Conservation (phyloP, 164 flowering plant species). For the Aristolochia contorta region DNA sequence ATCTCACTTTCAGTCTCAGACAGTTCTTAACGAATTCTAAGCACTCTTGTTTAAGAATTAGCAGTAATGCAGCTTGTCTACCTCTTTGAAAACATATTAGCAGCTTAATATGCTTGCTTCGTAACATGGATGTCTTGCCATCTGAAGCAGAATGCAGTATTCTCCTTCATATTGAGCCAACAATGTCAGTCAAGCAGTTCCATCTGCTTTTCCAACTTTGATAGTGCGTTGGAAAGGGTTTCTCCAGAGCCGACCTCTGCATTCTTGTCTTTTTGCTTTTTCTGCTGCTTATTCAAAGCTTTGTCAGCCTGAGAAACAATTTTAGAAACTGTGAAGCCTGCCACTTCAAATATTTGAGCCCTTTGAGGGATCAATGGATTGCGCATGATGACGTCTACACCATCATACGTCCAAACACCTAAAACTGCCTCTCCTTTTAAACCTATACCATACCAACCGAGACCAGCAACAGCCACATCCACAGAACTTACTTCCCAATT, state of each 20-base stretch:
- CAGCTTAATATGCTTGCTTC: no score
- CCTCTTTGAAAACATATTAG: no score
- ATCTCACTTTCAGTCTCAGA: no score
- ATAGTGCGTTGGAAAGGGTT: neutral
- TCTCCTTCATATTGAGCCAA: neutral
- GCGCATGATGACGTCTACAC: slow-evolving; percentile 59
- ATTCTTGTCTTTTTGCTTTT: slow-evolving; percentile 29
- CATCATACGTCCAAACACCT: slow-evolving; percentile 89
- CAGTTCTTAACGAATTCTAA: no score
- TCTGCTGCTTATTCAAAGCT: slow-evolving; percentile 33
- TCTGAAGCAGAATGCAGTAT: neutral
- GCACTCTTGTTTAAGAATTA: no score
- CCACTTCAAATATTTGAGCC: slow-evolving; percentile 50
- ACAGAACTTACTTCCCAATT: slow-evolving; percentile 80
- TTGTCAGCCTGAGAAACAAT: slow-evolving; percentile 77
- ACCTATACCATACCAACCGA: slow-evolving; percentile 93
- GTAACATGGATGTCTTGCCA: no score
- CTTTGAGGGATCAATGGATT: slow-evolving; percentile 57
- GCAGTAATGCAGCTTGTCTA: no score
- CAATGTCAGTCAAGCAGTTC: neutral
- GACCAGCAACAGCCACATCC: slow-evolving; percentile 83
- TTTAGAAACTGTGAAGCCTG: slow-evolving; percentile 83
- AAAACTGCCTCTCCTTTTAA: slow-evolving; percentile 78
- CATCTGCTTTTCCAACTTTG: neutral
- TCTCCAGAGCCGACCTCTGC: slow-evolving; percentile 14